A percentile compares a stretch with the other conserved stretches of the same genome.
Conservation (phyloP, 495 filamentous ascomycete species). For the Penicillium mononematosum region DNA sequence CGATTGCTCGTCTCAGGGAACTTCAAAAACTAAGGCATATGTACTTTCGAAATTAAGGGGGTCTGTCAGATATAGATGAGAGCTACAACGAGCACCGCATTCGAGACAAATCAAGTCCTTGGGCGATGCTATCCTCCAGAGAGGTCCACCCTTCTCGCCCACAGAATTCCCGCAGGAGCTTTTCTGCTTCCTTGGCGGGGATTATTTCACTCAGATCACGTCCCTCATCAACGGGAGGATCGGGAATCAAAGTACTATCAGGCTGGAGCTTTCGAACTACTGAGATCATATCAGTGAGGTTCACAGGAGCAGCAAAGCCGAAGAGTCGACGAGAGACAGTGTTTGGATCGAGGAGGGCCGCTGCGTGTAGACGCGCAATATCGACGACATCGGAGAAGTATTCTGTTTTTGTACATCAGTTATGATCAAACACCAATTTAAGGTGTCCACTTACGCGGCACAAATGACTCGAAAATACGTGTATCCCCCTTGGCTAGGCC, state of each 20-base stretch:
- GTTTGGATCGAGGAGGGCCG: conserved; percentile 42
- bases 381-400: conserved; percentile 53
- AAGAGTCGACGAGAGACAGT: conserved; percentile 49
- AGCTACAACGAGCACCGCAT: neutral
- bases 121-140: conserved; percentile 1
- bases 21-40: neutral
- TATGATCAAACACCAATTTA: neutral
- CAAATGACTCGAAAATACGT: neutral
- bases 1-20: neutral
- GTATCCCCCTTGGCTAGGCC: conserved; percentile 30
- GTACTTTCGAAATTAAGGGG: neutral
- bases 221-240: conserved; percentile 12
- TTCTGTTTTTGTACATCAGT: conserved; percentile 13
- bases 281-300: conserved; percentile 20
- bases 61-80: neutral
- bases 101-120: neutral
- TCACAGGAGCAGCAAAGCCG: conserved; percentile 17
- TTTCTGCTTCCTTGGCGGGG: conserved; percentile 12
- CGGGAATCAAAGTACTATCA: conserved; percentile 18
- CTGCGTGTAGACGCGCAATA: conserved; percentile 46
- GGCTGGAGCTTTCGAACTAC: conserved; percentile 25
- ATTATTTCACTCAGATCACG: conserved; percentile 17
- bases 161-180: conserved; percentile 16
- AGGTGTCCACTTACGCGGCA: conserved; percentile 2
- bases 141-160: conserved; percentile 9